A percentile compares a stretch with the other conserved stretches of the same genome.
phyloP scores from a whole-genome alignment of 257 asterid species.

The Nicotiana paniculata region DNA sequence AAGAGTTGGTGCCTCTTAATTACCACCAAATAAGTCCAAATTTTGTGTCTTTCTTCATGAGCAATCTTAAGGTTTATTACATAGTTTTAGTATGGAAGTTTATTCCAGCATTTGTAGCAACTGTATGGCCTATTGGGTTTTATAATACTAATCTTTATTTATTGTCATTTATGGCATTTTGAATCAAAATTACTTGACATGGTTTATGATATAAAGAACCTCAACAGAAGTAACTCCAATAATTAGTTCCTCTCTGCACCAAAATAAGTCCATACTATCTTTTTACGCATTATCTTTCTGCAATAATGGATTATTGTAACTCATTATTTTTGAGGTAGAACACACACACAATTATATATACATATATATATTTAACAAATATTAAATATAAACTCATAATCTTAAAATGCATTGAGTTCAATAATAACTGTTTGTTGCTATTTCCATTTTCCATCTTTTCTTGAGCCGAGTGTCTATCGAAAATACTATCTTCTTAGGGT shows the following conservation, averaged over 20 bases:
- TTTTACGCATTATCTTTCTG: too few relatives aligned
- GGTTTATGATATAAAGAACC: not conserved
- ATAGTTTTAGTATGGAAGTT: too few relatives aligned
- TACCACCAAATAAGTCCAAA: not conserved
- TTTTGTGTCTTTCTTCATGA: not conserved
- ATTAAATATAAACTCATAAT: too few relatives aligned
- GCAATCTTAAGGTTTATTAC: not conserved
- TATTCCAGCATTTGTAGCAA: not conserved
- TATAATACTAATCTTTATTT: not conserved
- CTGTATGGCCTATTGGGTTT: not conserved
- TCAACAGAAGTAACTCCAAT: not conserved
- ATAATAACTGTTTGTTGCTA: too few relatives aligned
- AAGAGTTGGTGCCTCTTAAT: not conserved
- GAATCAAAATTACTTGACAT: not conserved
- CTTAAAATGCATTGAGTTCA: too few relatives aligned
- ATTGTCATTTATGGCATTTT: not conserved
- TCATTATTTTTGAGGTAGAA: too few relatives aligned
- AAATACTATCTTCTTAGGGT: too few relatives aligned
- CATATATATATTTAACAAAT: too few relatives aligned
- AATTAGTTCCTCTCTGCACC: not conserved
- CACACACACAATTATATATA: too few relatives aligned
- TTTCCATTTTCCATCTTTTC: too few relatives aligned
- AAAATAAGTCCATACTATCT: not conserved
- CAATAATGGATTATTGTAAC: too few relatives aligned
- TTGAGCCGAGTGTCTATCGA: too few relatives aligned